Conservation (phyloP, 139 green algal species). For the Zygnema circumcarinatum region DNA sequence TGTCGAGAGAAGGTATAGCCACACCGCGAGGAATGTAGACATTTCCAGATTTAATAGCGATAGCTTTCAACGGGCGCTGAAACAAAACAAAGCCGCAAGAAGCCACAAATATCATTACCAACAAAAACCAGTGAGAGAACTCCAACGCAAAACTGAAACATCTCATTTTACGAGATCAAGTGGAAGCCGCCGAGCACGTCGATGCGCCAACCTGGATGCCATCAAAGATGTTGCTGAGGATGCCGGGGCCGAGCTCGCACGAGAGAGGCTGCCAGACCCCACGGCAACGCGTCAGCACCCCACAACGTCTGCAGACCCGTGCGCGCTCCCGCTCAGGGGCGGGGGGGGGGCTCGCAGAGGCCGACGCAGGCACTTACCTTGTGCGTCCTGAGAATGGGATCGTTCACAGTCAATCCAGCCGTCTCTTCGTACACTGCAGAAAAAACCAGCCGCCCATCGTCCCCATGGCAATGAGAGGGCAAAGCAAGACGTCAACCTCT, state of each 20-base stretch:
- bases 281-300: too few species aligned
- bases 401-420: constrained; percentile 91
- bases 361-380: too few species aligned
- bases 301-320: too few species aligned
- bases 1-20: constrained; percentile 89
- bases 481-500: neutral
- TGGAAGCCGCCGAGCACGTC: too few species aligned
- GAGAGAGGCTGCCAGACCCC: constrained; percentile 86
- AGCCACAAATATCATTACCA: too few species aligned
- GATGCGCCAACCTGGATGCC: constrained; percentile 88
- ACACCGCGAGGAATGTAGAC: constrained; percentile 97
- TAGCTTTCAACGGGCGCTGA: constrained; percentile 89
- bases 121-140: too few species aligned
- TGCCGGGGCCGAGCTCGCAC: constrained; percentile 94
- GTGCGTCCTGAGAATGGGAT: constrained; percentile 85
- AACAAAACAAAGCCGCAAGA: constrained; percentile 26
- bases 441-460: neutral
- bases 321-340: too few species aligned
- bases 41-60: constrained; percentile 80
- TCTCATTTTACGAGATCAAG: too few species aligned
- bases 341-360: too few species aligned
- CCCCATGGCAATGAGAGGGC: constrained; percentile 19
- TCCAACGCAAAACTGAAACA: too few species aligned
- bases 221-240: constrained; percentile 98
- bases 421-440: constrained; percentile 95